A percentile compares a stretch with the other conserved stretches of the same genome.
These are phyloP conservation scores for Aspergillus unguis DNA, from an alignment of 2,329 filamentous ascomycete genomes.

Conservation along the genomic window DNA sequence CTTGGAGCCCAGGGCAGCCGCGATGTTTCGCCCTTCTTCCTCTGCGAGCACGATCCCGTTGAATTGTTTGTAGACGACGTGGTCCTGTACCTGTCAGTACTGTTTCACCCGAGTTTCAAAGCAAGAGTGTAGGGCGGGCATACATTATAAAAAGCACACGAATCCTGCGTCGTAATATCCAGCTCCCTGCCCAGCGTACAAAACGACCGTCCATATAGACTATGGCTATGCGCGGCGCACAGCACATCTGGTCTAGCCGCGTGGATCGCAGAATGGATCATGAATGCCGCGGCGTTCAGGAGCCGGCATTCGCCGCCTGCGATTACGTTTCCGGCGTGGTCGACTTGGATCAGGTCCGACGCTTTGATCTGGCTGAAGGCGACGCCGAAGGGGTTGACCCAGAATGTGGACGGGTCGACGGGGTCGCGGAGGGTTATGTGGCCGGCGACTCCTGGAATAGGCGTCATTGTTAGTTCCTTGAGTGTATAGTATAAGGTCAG, in stretches of 20 bases:
- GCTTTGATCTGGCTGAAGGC: constrained; percentile 61
- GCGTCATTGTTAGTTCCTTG: not conserved
- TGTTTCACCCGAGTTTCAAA: not conserved
- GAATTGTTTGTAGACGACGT: constrained; percentile 52
- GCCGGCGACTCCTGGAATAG: constrained; percentile 53
- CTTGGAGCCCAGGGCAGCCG: constrained; percentile 45
- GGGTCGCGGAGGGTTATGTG: constrained; percentile 63
- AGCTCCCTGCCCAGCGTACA: constrained; percentile 41
- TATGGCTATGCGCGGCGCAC: constrained; percentile 56
- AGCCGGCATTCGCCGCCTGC: constrained; percentile 54
- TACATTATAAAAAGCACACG: constrained; percentile 45
- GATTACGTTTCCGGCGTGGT: constrained; percentile 59
- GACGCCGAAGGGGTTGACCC: constrained; percentile 65
- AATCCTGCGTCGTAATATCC: constrained; percentile 47
- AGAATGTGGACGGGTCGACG: constrained; percentile 58
- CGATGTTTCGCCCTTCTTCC: constrained; percentile 54
- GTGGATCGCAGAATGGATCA: constrained; percentile 55
- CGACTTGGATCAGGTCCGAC: constrained; percentile 65
- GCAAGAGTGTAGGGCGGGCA: too few species aligned
- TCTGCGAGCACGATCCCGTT: constrained; percentile 53
- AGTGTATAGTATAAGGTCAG: not conserved
- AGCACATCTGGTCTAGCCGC: constrained; percentile 53
- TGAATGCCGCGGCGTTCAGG: constrained; percentile 50
- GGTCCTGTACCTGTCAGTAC: constrained; percentile 36
- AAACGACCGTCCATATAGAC: constrained; percentile 49